Base-by-base conservation (phyloP, 805 yeast genomes). In the Candida nonsorbophila region DNA sequence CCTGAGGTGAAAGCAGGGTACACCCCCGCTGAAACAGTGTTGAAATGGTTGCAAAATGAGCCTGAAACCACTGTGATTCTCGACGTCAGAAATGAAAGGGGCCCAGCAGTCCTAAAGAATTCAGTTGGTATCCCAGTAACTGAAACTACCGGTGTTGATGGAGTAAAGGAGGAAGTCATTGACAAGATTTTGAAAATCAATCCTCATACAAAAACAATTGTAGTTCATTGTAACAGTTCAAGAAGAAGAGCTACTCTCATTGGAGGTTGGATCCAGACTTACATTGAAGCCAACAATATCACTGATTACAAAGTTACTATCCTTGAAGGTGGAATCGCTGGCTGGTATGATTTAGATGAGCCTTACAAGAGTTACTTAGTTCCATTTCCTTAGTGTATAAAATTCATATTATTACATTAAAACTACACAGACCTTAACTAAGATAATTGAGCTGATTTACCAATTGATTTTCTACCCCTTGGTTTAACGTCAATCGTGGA, bases 221-320 rank as follows among this genome's bases (percentile, higher is more conserved):
- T 43, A 13, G 36, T 46, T 14, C 47, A 41, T 34, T 48, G 51
- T 29, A 48, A 48, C 31, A 38, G 43, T 25, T 48, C 53, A 5
- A 45, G 29, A 7, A 30, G 34, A 14, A 28, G 53, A 19, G 47
- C 53, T 11, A 25, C 40, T 4, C 39, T 33, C 8, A 39, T 48
- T 6, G 51, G 41, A 3, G 51, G 53, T 5, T 46, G 51, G 50
- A 38, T 47, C 16, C 37, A 44, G 25, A 50, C 44, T 21, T 36
- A 46, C 32, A 12, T 41, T 20, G 28, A 29, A 10, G 34, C 33
- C 12, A 15, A 36, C 10, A 39, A 40, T n/a, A 34, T 36, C 3
- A 30, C 30, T 7, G 35, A 34, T 16, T 37, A 44, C 13, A 29
- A 40, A 19, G 45, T 46, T 19, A 35, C 41, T 20, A 38, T 47